Evolutionary conservation across 768 basidiomycete species (phyloP), one percentile per base, ranked within the genome.

Genomic region (Trametes meyenii): DNA sequence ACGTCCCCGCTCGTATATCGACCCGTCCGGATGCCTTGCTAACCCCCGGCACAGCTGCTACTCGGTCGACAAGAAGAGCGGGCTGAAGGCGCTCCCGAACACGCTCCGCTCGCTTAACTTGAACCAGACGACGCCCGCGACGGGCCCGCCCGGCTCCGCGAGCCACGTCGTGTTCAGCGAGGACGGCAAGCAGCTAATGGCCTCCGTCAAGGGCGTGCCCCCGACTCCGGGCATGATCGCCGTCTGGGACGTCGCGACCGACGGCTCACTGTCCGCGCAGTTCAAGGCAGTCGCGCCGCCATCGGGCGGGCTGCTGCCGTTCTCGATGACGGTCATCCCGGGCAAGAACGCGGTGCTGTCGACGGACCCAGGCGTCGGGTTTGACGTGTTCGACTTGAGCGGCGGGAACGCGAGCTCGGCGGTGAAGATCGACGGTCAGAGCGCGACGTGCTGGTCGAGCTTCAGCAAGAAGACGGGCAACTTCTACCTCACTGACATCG

Each of bases 61-160:
- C 70, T 70, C 67, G 21, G 75, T 79, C 35, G 79, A 84, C 69
- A 67, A 73, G 48, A 71, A 72, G 58, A 68, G 65, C 23, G 82
- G 82, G 21, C 74, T 83, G 24, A 60, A 72, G 26, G 69, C 77
- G 11, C 73, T 79, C 19, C 54, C 73, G 29, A 77, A 78, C 71
- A 78, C 80, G 7, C 71, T 75, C 13, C 79, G 82, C 44, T 70
- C 77, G 17, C 72, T 83, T 33, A 70, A 70, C 35, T 70, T 83
- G 57, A 81, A 81, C 67, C 83, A 83, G 68, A 82, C 82, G 10
- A 81, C 81, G 44, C 81, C 81, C 43, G 77, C 82, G 0, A 80
- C 70, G 17, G 82, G 83, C 8, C 82, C 82, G 16, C 73, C 79
- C 1, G 79, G 78, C 45, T 75, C 74, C 19, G 72, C 75, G 50